Percentiles rank a stretch among this genome's conserved stretches.
Conservation (phyloP, 768 basidiomycete genomes). For the Leccinellum rugosiceps region DNA sequence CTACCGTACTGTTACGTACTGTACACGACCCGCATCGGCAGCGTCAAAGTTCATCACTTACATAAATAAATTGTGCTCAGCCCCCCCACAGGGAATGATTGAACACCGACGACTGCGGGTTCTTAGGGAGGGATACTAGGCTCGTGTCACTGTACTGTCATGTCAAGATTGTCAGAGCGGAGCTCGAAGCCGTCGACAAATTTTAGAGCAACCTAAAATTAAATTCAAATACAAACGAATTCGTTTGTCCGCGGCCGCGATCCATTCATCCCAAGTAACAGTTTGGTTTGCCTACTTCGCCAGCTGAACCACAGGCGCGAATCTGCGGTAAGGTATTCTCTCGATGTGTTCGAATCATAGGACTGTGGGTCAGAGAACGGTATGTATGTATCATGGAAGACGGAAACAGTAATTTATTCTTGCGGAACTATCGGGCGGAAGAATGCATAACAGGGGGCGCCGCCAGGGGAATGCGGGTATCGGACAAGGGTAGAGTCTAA, state of each 20-base stretch:
- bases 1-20: neutral
- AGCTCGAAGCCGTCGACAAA: neutral
- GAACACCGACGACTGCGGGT: neutral
- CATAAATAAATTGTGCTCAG: neutral
- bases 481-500: neutral
- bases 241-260: neutral
- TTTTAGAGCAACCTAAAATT: neutral
- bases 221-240: neutral
- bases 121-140: neutral
- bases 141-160: neutral
- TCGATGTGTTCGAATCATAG: neutral
- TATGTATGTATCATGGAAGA: neutral
- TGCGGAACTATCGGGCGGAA: neutral
- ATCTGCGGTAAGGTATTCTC: neutral
- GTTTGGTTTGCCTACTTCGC: neutral
- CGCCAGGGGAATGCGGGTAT: neutral
- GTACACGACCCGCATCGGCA: neutral
- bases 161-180: neutral
- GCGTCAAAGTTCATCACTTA: neutral
- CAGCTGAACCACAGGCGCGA: neutral
- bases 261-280: neutral
- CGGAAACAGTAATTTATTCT: neutral
- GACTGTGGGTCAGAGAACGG: neutral
- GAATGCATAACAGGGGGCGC: too few species aligned
- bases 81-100: neutral